Evolutionary conservation across 768 basidiomycete species (phyloP).

Genomic region (Mycena floridula): DNA sequence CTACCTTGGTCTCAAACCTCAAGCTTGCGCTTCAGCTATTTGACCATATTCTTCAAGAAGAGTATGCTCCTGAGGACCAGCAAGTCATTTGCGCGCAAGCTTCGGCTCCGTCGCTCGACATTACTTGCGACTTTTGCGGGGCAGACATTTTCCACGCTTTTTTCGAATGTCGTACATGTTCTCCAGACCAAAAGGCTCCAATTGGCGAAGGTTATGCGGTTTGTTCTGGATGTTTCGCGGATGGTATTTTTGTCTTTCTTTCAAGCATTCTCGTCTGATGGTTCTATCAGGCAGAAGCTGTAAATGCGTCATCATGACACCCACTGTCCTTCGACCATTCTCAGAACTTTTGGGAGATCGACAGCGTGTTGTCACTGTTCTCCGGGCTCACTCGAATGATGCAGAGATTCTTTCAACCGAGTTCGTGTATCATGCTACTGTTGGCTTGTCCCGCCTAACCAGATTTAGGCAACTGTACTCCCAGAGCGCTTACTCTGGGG

Average conservation of each 20-base stretch:
- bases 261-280: too few species aligned
- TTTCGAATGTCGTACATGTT: conserved; percentile 59
- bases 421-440: background rate
- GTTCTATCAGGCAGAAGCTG: conserved; percentile 82
- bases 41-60: conserved; percentile 46
- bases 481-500: too few species aligned
- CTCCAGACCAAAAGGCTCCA: conserved; percentile 3
- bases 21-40: conserved; percentile 36
- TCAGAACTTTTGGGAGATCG: conserved; percentile 36
- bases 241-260: too few species aligned
- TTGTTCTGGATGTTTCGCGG: conserved; percentile 70
- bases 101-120: too few species aligned
- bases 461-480: too few species aligned
- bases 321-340: conserved; percentile 47
- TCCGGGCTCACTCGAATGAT: too few species aligned
- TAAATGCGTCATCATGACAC: conserved; percentile 51
- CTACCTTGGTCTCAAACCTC: background rate
- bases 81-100: conserved; percentile 12
- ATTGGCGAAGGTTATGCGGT: conserved; percentile 43
- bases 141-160: conserved; percentile 79
- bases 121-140: conserved; percentile 74
- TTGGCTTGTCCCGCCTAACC: too few species aligned
- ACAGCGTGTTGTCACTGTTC: conserved; percentile 17
- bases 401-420: too few species aligned
- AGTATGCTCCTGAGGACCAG: conserved; percentile 22